These are phyloP conservation scores for Alternaria gansuensis DNA, from an alignment of 2,329 filamentous ascomycete genomes.

Conservation along the genomic window DNA sequence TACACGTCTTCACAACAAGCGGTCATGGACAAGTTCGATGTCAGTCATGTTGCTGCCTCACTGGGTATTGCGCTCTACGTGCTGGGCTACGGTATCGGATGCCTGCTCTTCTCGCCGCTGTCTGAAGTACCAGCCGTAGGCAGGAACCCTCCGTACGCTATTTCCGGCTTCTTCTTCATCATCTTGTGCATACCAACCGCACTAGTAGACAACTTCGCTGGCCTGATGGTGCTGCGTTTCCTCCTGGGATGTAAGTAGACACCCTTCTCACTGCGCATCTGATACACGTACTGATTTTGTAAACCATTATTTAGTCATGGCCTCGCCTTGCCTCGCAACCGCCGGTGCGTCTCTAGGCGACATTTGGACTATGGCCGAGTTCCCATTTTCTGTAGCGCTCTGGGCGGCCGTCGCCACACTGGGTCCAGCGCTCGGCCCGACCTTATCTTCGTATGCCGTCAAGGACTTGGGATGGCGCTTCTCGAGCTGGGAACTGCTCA, in stretches of 20 bases:
- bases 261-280: neutral
- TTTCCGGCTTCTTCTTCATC: constrained; percentile 73
- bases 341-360: constrained; percentile 48
- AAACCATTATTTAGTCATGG: constrained; percentile 32
- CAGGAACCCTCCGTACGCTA: constrained; percentile 72
- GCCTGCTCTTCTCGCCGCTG: constrained; percentile 71
- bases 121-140: constrained; percentile 72
- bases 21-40: constrained; percentile 62
- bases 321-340: constrained; percentile 48
- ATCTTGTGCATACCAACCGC: constrained; percentile 71
- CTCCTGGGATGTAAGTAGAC: constrained; percentile 36
- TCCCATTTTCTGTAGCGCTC: constrained; percentile 54
- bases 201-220: constrained; percentile 67
- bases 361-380: constrained; percentile 51
- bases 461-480: constrained; percentile 78
- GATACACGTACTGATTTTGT: neutral
- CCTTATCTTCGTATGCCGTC: constrained; percentile 77
- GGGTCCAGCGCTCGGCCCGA: constrained; percentile 69
- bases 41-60: constrained; percentile 61
- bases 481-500: constrained; percentile 85
- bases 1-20: constrained; percentile 57
- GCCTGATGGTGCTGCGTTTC: constrained; percentile 64
- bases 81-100: constrained; percentile 67
- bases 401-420: constrained; percentile 54
- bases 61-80: constrained; percentile 70